Evolutionary conservation across 139 green algal genomes (phyloP), one percentile per base, ranked within the genome.

Genomic region (Tetradesmus obliquus): DNA sequence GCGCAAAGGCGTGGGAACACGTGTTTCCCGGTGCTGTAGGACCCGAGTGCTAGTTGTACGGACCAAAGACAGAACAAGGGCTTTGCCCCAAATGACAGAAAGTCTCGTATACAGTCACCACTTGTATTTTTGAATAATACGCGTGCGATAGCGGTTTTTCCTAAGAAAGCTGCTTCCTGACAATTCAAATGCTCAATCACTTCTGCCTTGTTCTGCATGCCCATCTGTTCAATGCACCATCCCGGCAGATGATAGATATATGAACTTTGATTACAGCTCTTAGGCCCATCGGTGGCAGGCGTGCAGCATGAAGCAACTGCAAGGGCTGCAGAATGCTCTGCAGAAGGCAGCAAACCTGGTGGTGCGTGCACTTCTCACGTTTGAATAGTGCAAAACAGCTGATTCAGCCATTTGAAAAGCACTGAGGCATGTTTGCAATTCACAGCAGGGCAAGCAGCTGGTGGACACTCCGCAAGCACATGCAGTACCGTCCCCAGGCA

Each of bases 261-360:
- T 76, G 66, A 6, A 6, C 5, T 5, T 9, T 7, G n/a, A 24
- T 0, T 10, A 51, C 3, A 55, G 20, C 3, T 55, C 5, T 1
- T 1, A 82, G 76, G 8, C 1, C 1, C 7, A 53, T 22, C 19
- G 8, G 24, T n/a, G 22, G 24, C 76, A 82, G 20, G 13, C 5
- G n/a, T 51, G 1, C 76, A 55, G 76, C 76, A 82, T 82, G 76
- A 58, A 85, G 51, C 80, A 85, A 58, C 80, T 57, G 51, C n/a
- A 58, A 53, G 24, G 80, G 82, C 69, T 90, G 69, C 69, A 90
- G 86, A 45, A 66, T 17, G 69, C 71, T n/a, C 17, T 91, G 19
- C 24, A 62, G 5, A 91, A 91, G 66, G 87, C 87, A 76, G 87
- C 72, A 45, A 91, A 91, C 71, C 74, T 91, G 87, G 87, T 91